Evolutionary conservation across 2,329 filamentous ascomycete species (phyloP), one percentile per base, ranked within the genome.

Genomic region (Penicillium sclerotiorum): DNA sequence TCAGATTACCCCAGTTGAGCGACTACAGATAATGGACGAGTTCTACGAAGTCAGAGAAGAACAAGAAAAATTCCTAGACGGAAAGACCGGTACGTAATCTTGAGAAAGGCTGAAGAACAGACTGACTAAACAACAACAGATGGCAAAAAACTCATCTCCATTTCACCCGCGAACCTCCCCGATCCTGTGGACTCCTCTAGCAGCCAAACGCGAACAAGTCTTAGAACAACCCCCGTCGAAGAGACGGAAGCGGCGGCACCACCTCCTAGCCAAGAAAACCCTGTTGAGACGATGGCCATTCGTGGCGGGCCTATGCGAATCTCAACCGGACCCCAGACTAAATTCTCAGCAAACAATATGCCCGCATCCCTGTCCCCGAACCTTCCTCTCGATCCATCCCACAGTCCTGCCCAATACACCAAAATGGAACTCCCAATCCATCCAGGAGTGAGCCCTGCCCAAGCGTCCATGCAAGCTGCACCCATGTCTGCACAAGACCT

Each of bases 21-120:
- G 70, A 11, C 50, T 69, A 28, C 58, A 65, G 11, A 65, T 75
- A 20, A 49, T 75, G 25, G 71, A 74, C 33, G 73, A 75, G 55
- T 66, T 74, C 17, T 74, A 71, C 53, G 62, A 63, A 18, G 69
- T 73, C 15, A 63, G 71, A 33, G 63, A 66, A 33, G 64, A 66
- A 55, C 71, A 75, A 53, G 71, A 73, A 43, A 59, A 67, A 7
- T 73, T 67, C 38, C 44, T 69, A 15, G 62, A 69, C 9, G 70
- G 70, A 17, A 60, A 69, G 45, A 67, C 69, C 35, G 69, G 72
- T 74, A 63, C 36, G 60, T 53, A 9, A 9, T 30, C 15, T 5
- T 30, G 7, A 12, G 7, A 22, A 36, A 13, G 2, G 17, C 28
- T 20, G 5, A 37, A 39, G 17, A 2, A 8, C 13, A 47, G 13